Evolutionary conservation across 257 asterid species (phyloP).

Genomic region (Nicotiana obtusifolia): DNA sequence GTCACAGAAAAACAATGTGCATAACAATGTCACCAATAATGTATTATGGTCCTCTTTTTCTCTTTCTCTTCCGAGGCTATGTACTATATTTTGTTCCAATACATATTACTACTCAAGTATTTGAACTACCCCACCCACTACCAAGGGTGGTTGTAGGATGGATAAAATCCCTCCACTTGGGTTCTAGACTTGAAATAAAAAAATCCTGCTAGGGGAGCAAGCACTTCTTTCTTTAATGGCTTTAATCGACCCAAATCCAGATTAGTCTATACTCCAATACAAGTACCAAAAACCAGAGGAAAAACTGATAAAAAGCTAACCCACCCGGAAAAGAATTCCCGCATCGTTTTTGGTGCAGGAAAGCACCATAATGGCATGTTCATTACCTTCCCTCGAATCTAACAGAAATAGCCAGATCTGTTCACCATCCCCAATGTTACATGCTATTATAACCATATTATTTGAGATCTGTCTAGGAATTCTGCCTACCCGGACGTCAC

Average conservation of each 20-base stretch:
- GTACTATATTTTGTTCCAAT: not conserved
- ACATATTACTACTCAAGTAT: not conserved
- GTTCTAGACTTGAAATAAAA: no score
- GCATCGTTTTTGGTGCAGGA: not conserved
- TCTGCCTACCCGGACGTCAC: not conserved
- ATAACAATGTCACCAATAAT: not conserved
- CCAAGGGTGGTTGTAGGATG: not conserved
- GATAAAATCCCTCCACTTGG: no score
- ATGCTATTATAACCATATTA: not conserved
- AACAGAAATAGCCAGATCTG: not conserved
- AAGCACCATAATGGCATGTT: not conserved
- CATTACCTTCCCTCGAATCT: not conserved
- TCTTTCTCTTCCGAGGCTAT: not conserved
- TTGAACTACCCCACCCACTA: not conserved
- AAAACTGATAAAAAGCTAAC: no score
- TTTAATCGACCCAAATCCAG: no score
- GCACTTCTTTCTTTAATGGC: no score
- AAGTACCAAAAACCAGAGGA: no score
- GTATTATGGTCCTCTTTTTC: not conserved
- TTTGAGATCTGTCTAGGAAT: not conserved
- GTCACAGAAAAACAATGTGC: not conserved
- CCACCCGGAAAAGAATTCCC: not conserved
- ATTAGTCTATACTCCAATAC: no score
- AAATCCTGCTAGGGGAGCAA: no score
- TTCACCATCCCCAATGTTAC: not conserved